Percentiles rank a stretch among this genome's conserved stretches.
Evolutionary conservation across 192 early-diverging fungal genomes (phyloP).

Genomic region (Backusella psychrophila): DNA sequence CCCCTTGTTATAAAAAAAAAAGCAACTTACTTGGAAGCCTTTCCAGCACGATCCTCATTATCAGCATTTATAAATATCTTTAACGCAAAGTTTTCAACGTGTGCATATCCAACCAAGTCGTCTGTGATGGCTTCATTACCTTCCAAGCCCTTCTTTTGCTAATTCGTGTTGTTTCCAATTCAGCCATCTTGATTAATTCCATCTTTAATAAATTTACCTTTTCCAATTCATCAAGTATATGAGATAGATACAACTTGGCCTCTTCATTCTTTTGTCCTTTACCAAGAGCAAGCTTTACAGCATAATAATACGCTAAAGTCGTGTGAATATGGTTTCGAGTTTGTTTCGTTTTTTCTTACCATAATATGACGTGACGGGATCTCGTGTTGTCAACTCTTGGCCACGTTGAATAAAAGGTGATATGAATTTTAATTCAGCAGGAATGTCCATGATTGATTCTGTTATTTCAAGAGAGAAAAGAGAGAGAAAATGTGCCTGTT

Average conservation of each 20-base stretch:
- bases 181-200: not conserved
- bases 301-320: slow-evolving; percentile 71
- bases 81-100: slow-evolving; percentile 89
- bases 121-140: slow-evolving; percentile 67
- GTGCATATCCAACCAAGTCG: slow-evolving; percentile 73
- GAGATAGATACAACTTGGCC: slow-evolving; percentile 59
- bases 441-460: slow-evolving; percentile 33
- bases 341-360: slow-evolving; percentile 49
- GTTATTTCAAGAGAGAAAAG: not conserved
- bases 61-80: slow-evolving; percentile 89
- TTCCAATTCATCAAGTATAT: slow-evolving; percentile 82
- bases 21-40: slow-evolving; percentile 68
- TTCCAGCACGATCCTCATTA: slow-evolving; percentile 83
- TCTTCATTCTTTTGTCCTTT: slow-evolving; percentile 51
- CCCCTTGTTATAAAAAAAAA: too few species aligned
- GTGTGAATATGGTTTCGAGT: not conserved
- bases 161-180: not conserved
- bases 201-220: slow-evolving; percentile 36
- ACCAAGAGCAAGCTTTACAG: slow-evolving; percentile 74
- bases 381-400: slow-evolving; percentile 71
- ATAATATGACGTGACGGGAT: slow-evolving; percentile 93
- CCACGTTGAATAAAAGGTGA: slow-evolving; percentile 79
- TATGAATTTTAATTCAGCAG: slow-evolving; percentile 67
- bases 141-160: slow-evolving; percentile 70
- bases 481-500: not conserved